Base-by-base conservation (phyloP, 805 yeast species). In the Candida sakaeoensis region DNA sequence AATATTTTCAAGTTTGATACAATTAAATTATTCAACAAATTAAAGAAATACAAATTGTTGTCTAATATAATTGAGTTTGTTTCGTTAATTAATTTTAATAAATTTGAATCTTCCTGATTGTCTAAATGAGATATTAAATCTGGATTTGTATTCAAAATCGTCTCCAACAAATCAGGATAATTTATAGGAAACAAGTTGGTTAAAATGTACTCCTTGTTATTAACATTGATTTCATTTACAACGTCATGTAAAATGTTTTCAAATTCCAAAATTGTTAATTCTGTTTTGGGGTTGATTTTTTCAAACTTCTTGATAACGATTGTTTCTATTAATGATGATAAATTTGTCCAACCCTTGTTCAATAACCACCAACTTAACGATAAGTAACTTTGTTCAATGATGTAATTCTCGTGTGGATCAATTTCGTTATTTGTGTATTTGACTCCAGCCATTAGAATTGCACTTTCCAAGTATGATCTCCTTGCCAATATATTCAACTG, bases 311-410 rank as follows among this genome's bases (percentile, higher is more conserved):
- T 69, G 22, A 66, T 69, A 3, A 91, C 90, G 3, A 75, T 64
- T 1, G 59, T 54, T 51, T 79, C 77, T 21, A 87, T 76, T 15
- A 71, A 60, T 21, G 68, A 62, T 16, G 77, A 70, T 25, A 86
- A 63, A 24, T 70, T 64, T 16, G 70, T 51, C 89, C 93, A 88
- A 0, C 98, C 98, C 47, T 80, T 77, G 58, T 91, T 89, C 37
- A 91, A 68, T 33, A 91, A 60, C 96, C 96, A 91, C 96, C 97
- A 91, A 45, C 90, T 82, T 46, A 88, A 75, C 0, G 95, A 83
- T 34, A 91, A 68, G 56, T 85, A 91, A 37, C 88, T 83, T 52
- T 93, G 91, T 51, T 85, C 93, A 27, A 82, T 72, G 24, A 74
- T 61, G 54, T 82, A 79, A 48, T 75, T 75, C 26, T 61, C 63